Base-by-base conservation (phyloP, 2,329 filamentous ascomycete species). In the Aspergillus proliferans region DNA sequence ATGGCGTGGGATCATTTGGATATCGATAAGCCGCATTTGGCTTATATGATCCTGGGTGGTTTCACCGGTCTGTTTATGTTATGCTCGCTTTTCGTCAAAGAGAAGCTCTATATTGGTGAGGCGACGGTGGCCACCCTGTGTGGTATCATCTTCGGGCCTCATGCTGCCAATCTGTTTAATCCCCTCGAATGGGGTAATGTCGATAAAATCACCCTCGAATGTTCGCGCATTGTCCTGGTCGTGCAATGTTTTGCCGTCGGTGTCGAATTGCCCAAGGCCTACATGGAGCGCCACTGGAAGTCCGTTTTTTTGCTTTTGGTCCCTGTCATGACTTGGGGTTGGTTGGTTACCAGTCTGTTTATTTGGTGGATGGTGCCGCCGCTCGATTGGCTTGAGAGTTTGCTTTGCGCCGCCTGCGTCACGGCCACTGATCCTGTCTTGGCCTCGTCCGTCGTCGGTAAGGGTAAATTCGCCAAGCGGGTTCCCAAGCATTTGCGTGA, bases 21-120 rank as follows among this genome's bases (percentile, higher is more conserved):
- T 47, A 85, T 97, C 75, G 96, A 94, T 73, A 87, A 86, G 77
- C 88, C 93, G 63, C 93, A 98, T 78, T 72, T 97, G 88, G 93
- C 95, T 57, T 98, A 98, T 73, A 89, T 97, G 73, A 96, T 98
- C 72, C 78, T 98, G 49, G 93, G 93, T 63, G 93, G 92, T 69
- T 98, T 98, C 76, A 98, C 93, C 59, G 90, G 87, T 52, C 77
- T 98, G 61, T 98, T 98, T 76, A 98, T 98, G 93, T 78, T 98
- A 52, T 95, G 90, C 71, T 98, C 93, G 52, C 89, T 94, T 48
- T 84, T 97, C 65, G 95, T 98, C 75, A 98, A 98, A 77, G 93
- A 98, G 78, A 87, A 88, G 69, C 81, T 97, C 65, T 98, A 98
- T 75, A 98, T 98, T 69, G 93, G 93, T 66, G 93, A 98, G 79